Evolutionary conservation across 345 rosid species (phyloP).

Genomic region (Syzygium jambos): DNA sequence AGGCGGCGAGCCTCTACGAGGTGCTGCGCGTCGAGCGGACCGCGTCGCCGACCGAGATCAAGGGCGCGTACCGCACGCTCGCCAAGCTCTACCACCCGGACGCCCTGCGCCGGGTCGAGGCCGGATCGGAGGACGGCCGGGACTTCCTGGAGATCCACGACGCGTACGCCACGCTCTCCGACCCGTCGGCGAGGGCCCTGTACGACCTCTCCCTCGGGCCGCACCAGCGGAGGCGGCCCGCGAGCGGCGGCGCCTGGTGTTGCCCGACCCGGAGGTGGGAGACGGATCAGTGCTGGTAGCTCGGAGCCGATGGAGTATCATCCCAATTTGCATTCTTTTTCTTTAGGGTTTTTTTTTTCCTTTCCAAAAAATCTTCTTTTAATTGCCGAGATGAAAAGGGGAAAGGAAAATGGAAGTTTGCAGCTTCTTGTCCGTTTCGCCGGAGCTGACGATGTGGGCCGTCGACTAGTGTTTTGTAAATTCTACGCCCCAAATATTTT

Average conservation of each 20-base stretch:
- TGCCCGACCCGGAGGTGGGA: constrained; percentile 65
- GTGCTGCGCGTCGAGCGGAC: constrained; percentile 1
- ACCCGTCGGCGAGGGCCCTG: constrained; percentile 61
- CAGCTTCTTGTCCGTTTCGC: background rate
- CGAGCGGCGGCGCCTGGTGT: constrained; percentile 8
- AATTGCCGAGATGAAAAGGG: too few species aligned
- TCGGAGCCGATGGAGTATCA: background rate
- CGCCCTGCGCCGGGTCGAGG: background rate
- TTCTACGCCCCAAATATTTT: background rate
- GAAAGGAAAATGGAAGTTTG: too few species aligned
- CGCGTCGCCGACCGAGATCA: constrained; percentile 10
- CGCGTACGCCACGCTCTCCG: constrained; percentile 67
- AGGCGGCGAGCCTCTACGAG: constrained; percentile 18
- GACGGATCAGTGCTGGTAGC: constrained; percentile 90
- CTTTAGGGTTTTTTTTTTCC: background rate
- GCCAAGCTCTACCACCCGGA: constrained; percentile 10
- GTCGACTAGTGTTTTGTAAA: background rate
- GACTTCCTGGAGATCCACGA: constrained; percentile 63
- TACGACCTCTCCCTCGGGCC: constrained; percentile 50
- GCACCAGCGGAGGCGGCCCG: constrained; percentile 1
- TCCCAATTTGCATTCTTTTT: background rate
- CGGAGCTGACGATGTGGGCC: background rate
- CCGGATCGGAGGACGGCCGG: constrained; percentile 32
- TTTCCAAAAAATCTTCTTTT: background rate
- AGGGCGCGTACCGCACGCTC: constrained; percentile 5